Conservation (phyloP, 768 basidiomycete genomes). For the Neoboletus magnificus region DNA sequence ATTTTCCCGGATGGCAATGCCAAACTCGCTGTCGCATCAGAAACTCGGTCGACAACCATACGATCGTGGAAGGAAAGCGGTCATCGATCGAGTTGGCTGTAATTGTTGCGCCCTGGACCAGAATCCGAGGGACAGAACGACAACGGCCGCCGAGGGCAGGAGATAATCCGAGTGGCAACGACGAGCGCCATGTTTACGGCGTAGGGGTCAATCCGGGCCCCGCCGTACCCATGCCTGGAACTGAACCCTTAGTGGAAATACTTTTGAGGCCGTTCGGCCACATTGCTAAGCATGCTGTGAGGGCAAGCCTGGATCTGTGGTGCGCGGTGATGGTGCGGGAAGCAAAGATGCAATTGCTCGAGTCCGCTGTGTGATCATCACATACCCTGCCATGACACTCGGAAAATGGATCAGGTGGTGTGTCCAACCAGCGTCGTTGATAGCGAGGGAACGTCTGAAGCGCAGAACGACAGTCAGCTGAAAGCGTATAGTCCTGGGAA, state of each 20-base stretch:
- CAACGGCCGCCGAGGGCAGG: neutral
- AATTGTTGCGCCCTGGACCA: too few species aligned
- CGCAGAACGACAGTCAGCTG: neutral
- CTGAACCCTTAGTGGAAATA: neutral
- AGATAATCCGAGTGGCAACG: neutral
- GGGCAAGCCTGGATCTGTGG: neutral
- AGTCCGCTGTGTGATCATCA: neutral
- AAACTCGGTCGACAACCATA: neutral
- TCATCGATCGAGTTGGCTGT: too few species aligned
- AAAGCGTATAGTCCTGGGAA: too few species aligned
- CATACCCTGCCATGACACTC: neutral
- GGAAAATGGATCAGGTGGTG: neutral
- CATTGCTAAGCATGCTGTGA: too few species aligned
- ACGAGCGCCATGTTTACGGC: neutral
- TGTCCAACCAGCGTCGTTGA: neutral
- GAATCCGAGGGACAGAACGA: neutral
- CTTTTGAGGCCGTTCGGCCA: too few species aligned
- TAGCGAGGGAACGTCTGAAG: neutral
- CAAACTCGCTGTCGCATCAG: neutral
- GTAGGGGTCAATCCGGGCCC: neutral
- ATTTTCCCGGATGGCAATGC: neutral
- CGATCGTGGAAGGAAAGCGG: neutral
- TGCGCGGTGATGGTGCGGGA: neutral
- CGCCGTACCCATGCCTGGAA: neutral
- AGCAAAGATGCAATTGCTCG: neutral